These are phyloP conservation scores for Psilocybe tampanensis DNA, from an alignment of 768 basidiomycete genomes.

Conservation along the genomic window DNA sequence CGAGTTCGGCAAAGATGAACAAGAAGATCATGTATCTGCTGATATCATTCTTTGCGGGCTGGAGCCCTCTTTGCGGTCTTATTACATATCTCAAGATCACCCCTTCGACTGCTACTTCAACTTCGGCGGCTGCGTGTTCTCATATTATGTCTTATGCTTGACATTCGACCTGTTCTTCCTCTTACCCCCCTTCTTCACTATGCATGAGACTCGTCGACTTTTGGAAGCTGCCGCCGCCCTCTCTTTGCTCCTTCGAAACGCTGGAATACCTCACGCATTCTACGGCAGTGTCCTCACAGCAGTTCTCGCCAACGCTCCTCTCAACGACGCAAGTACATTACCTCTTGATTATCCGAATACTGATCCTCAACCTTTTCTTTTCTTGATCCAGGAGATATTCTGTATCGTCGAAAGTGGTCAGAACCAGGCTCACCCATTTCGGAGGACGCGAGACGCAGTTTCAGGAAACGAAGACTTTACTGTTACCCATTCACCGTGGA, in stretches of 20 bases:
- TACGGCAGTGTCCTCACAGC: slow-evolving; percentile 76
- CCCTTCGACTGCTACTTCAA: slow-evolving; percentile 40
- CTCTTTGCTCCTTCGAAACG: slow-evolving; percentile 59
- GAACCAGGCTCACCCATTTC: slow-evolving; percentile 67
- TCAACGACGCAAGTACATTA: slow-evolving; percentile 59
- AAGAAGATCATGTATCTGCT: slow-evolving; percentile 47
- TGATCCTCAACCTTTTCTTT: slow-evolving; percentile 1
- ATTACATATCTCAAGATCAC: slow-evolving; percentile 53
- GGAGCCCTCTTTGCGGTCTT: slow-evolving; percentile 46
- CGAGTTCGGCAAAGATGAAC: slow-evolving; percentile 41
- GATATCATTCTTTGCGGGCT: slow-evolving; percentile 48
- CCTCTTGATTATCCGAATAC: neutral
- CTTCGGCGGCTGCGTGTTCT: slow-evolving; percentile 39
- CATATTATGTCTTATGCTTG: slow-evolving; percentile 58
- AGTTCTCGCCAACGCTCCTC: slow-evolving; percentile 63
- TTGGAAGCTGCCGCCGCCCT: slow-evolving; percentile 79
- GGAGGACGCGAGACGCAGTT: slow-evolving; percentile 77
- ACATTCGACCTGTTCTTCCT: slow-evolving; percentile 32
- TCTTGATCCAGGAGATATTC: slow-evolving; percentile 67
- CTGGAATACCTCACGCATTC: slow-evolving; percentile 77
- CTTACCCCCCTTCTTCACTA: slow-evolving; percentile 33
- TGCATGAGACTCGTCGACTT: slow-evolving; percentile 76
- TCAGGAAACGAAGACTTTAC: slow-evolving; percentile 65
- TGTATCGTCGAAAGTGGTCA: slow-evolving; percentile 83
- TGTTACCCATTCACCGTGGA: slow-evolving; percentile 80